These are phyloP conservation scores for Obba rivulosa DNA, from an alignment of 768 basidiomycete species.

Conservation along the genomic window DNA sequence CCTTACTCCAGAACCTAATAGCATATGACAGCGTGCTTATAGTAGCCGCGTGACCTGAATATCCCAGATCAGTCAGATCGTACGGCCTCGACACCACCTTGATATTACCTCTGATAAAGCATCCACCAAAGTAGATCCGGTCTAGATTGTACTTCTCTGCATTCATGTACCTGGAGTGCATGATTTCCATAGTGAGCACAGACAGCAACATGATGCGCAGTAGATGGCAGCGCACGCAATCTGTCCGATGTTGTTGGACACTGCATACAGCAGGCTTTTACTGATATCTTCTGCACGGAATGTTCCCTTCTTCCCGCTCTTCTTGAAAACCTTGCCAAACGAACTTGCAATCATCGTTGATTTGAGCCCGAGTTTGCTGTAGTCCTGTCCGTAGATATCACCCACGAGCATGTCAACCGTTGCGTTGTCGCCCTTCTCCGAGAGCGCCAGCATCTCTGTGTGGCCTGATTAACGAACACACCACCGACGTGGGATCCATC, in stretches of 20 bases:
- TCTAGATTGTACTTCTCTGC: slow-evolving; percentile 97
- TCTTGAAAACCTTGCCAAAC: slow-evolving; percentile 97
- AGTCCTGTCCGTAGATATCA: slow-evolving; percentile 99
- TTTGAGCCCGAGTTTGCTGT: slow-evolving; percentile 90
- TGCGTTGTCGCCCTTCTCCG: slow-evolving; percentile 91
- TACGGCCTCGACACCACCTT: not conserved
- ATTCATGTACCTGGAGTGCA: slow-evolving; percentile 88
- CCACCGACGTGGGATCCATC: slow-evolving; percentile 1
- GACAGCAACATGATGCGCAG: not conserved
- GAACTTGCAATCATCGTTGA: slow-evolving; percentile 97
- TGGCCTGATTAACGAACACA: slow-evolving; percentile 8
- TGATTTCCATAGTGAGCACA: slow-evolving; percentile 1
- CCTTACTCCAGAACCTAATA: slow-evolving; percentile 99
- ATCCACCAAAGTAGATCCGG: slow-evolving; percentile 98
- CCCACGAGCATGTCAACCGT: slow-evolving; percentile 98
- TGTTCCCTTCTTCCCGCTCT: slow-evolving; percentile 72
- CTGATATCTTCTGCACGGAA: slow-evolving; percentile 94
- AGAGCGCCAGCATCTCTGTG: slow-evolving; percentile 92
- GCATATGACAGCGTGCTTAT: slow-evolving; percentile 98
- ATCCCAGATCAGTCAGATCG: not conserved
- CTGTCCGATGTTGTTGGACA: slow-evolving; percentile 99
- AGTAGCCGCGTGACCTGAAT: slow-evolving; percentile 87
- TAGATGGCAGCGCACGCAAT: slow-evolving; percentile 78
- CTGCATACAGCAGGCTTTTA: slow-evolving; percentile 88
- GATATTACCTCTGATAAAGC: slow-evolving; percentile 91